Base-by-base conservation (phyloP, 75 land plant species). In the Pinus albicaulis region DNA sequence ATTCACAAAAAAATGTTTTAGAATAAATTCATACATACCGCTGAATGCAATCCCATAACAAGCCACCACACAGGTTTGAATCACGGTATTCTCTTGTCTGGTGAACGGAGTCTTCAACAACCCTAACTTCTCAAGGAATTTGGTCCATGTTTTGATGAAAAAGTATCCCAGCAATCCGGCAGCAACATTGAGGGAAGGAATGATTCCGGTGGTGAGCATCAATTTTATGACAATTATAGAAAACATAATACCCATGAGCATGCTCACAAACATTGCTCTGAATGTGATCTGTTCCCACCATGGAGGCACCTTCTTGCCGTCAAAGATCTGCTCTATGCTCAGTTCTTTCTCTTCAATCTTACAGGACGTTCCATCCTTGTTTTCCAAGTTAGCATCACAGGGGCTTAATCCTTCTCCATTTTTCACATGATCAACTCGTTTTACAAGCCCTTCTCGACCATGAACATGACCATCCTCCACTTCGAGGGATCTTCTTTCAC, bases 151-250 rank as follows among this genome's bases (percentile, higher is more conserved):
- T 74, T 76, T 78, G 57, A 88, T 82, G 22, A 88, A 68, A 77
- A 86, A 86, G 80, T 83, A 88, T 7, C 91, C 89, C 23, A 89
- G 78, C 59, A 89, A 71, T 0, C 89, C 91, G 2, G 91, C 91
- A 7, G 91, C 57, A 48, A 86, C 82, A 77, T 89, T 86, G 31
- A 89, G 81, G 13, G 91, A 86, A 44, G 91, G 91, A 61, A 89
- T 79, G 72, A 89, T 65, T 10, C 91, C 91, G 34, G 80, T 79
- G 13, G 86, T 86, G 56, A 89, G 80, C 75, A 63, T 86, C 22
- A 93, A 80, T 83, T 88, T 90, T 74, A 80, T 81, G 4, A 89
- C 88, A 57, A 92, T 90, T 78, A 92, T 59, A 71, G 75, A 75
- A 74, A 93, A 93, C 58, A 93, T 25, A 3, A 78, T 26, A 16